Percentiles rank a stretch among this genome's conserved stretches.
Conservation (phyloP, 495 filamentous ascomycete genomes). For the Penicillium egyptiacum region DNA sequence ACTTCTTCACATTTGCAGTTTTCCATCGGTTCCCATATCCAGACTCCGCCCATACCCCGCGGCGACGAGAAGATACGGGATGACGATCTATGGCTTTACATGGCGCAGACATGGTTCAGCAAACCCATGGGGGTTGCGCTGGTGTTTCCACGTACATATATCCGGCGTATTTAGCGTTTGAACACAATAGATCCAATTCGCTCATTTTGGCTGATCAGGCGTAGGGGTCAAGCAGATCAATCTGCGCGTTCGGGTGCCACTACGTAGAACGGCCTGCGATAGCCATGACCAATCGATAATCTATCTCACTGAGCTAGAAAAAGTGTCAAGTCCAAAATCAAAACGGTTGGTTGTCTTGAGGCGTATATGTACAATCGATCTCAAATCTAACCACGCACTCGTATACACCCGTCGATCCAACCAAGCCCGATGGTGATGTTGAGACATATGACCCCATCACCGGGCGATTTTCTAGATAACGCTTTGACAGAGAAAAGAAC, state of each 20-base stretch:
- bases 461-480: conserved; percentile 11
- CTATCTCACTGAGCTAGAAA: background rate
- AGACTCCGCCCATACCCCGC: conserved; percentile 4
- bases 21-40: background rate
- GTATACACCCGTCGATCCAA: conserved; percentile 20
- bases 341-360: conserved; percentile 18
- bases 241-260: background rate
- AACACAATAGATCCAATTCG: conserved; percentile 24
- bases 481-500: conserved; percentile 22
- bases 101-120: conserved; percentile 6
- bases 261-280: background rate
- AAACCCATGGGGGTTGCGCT: conserved; percentile 8
- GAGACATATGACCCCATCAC: conserved; percentile 1
- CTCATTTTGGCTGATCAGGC: background rate
- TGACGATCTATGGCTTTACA: conserved; percentile 21
- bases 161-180: conserved; percentile 33
- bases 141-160: conserved; percentile 30
- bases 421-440: conserved; percentile 14
- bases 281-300: background rate
- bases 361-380: conserved; percentile 37
- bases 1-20: background rate
- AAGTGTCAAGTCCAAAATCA: conserved; percentile 15
- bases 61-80: conserved; percentile 18
- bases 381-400: conserved; percentile 17
- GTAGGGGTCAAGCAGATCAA: background rate